Conservation (phyloP, 768 basidiomycete species). For the Tubosaeta sp. region DNA sequence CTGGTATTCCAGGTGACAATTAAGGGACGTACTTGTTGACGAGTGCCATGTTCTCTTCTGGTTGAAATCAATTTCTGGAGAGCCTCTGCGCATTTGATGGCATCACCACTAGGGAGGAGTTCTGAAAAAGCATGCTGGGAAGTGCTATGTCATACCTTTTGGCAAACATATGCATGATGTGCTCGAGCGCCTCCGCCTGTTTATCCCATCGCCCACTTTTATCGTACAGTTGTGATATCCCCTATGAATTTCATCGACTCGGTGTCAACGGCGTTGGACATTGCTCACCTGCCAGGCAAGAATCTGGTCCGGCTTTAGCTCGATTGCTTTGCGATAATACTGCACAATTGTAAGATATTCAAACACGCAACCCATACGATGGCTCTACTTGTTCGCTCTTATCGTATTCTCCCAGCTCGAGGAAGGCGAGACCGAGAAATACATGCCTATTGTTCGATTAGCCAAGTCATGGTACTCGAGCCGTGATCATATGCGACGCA, state of each 20-base stretch:
- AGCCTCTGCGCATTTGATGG: constrained; percentile 71
- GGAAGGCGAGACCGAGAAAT: constrained; percentile 74
- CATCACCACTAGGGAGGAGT: constrained; percentile 55
- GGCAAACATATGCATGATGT: constrained; percentile 54
- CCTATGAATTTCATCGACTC: constrained; percentile 40
- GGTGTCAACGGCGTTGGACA: constrained; percentile 1
- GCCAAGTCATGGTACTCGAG: background rate
- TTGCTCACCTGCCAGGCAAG: constrained; percentile 79
- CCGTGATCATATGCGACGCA: constrained; percentile 42
- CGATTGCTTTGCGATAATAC: constrained; percentile 77
- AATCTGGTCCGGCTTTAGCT: constrained; percentile 59
- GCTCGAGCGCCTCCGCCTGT: constrained; percentile 48
- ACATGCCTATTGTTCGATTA: constrained; percentile 55
- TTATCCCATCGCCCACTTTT: constrained; percentile 54
- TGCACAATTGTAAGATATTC: constrained; percentile 31
- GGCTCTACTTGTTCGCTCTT: constrained; percentile 81
- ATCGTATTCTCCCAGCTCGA: constrained; percentile 67
- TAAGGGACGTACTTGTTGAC: constrained; percentile 44
- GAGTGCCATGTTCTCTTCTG: constrained; percentile 56
- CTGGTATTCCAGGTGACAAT: background rate
- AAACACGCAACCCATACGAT: background rate
- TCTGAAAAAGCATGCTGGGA: background rate
- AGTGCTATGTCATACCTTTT: constrained; percentile 44
- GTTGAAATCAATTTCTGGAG: constrained; percentile 73
- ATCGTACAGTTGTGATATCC: constrained; percentile 71